Conservation (phyloP, 2,329 filamentous ascomycete genomes). For the Fusarium brachygibbosum region DNA sequence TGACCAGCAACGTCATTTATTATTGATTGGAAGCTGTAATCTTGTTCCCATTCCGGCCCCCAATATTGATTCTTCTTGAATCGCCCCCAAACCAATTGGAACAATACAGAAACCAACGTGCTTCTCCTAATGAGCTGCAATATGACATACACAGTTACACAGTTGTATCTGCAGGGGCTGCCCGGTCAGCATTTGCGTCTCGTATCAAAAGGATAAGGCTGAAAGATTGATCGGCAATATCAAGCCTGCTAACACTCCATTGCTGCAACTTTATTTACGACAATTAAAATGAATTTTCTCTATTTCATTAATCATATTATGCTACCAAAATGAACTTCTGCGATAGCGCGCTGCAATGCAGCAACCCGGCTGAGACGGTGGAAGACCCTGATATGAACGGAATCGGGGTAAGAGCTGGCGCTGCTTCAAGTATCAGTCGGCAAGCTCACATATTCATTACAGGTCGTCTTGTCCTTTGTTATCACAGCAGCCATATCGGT, state of each 20-base stretch:
- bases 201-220: constrained; percentile 25
- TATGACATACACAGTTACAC: not conserved
- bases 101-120: not conserved
- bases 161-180: not conserved
- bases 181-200: constrained; percentile 1
- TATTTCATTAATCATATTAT: not conserved
- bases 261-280: not conserved
- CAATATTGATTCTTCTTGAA: not conserved
- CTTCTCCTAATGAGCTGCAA: not conserved
- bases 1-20: no score
- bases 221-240: constrained; percentile 11
- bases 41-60: not conserved
- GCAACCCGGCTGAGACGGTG: constrained; percentile 1
- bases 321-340: constrained; percentile 14
- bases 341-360: constrained; percentile 8
- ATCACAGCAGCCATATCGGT: constrained; percentile 24
- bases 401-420: constrained; percentile 18
- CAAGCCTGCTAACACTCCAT: not conserved
- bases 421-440: not conserved
- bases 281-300: not conserved
- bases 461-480: constrained; percentile 26
- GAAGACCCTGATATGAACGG: constrained; percentile 38
- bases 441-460: constrained; percentile 2
- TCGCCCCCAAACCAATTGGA: constrained; percentile 1
- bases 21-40: not conserved